phyloP scores from a whole-genome alignment of 2,329 filamentous ascomycete genomes.

The Rhinocladiella similis region DNA sequence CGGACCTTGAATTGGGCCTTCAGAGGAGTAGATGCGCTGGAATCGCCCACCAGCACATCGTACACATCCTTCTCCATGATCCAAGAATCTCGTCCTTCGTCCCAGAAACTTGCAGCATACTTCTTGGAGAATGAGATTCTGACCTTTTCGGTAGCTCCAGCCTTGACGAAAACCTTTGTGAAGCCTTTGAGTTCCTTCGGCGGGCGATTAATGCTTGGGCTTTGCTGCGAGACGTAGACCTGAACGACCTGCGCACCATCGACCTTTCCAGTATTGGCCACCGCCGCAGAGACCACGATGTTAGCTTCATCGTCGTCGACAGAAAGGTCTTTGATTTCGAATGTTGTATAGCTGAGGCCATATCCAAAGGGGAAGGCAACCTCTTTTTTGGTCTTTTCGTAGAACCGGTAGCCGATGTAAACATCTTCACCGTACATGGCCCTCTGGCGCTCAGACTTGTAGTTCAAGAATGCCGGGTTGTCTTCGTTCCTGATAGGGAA shows the following conservation, averaged over 20 bases:
- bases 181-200: conserved; percentile 67
- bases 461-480: conserved; percentile 76
- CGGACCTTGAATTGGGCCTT: conserved; percentile 56
- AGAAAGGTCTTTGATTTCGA: conserved; percentile 54
- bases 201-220: conserved; percentile 56
- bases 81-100: conserved; percentile 67
- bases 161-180: conserved; percentile 61
- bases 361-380: conserved; percentile 78
- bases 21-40: conserved; percentile 42
- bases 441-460: conserved; percentile 66
- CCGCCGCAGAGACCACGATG: conserved; percentile 45
- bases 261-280: conserved; percentile 56
- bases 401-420: conserved; percentile 79
- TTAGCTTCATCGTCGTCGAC: conserved; percentile 48
- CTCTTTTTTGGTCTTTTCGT: conserved; percentile 66
- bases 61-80: conserved; percentile 66
- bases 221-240: conserved; percentile 49
- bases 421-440: conserved; percentile 78
- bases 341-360: conserved; percentile 75
- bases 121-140: conserved; percentile 61
- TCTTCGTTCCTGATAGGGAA: conserved; percentile 70
- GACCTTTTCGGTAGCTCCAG: conserved; percentile 60
- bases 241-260: conserved; percentile 58
- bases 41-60: conserved; percentile 61
- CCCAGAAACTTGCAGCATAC: conserved; percentile 69